Conservation (phyloP, 2,329 filamentous ascomycete genomes). For the Ophiostoma tasmaniense region DNA sequence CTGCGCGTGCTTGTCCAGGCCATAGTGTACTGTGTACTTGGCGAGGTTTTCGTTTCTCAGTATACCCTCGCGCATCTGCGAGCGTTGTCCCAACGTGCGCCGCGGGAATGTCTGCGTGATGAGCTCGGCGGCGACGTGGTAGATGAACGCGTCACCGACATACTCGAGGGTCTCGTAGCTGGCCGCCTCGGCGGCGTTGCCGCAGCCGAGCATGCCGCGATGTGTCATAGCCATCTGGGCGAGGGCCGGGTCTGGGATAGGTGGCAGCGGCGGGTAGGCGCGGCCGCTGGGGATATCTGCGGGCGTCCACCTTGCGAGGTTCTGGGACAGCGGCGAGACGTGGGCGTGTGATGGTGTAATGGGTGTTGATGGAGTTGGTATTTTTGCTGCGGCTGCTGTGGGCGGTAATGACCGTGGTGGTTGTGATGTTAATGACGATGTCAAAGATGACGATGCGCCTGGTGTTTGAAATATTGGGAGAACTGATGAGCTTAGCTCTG, state of each 20-base stretch:
- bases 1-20: constrained; percentile 55
- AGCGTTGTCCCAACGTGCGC: constrained; percentile 58
- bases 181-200: constrained; percentile 25
- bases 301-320: constrained; percentile 34
- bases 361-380: not conserved
- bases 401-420: not conserved
- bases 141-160: constrained; percentile 77
- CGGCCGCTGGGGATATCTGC: constrained; percentile 36
- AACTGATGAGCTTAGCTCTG: constrained; percentile 11
- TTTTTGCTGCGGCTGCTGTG: not conserved
- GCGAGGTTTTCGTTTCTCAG: constrained; percentile 74
- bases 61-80: constrained; percentile 68
- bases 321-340: not conserved
- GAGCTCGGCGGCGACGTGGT: constrained; percentile 59
- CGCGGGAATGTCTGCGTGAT: constrained; percentile 63
- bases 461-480: not conserved
- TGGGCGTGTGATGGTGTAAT: not conserved
- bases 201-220: constrained; percentile 32
- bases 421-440: not conserved
- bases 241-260: constrained; percentile 50
- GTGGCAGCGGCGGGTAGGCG: constrained; percentile 50
- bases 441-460: not conserved
- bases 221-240: constrained; percentile 61
- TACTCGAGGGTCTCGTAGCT: constrained; percentile 82
- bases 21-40: constrained; percentile 60